These are phyloP conservation scores for Yarrowia alimentaria DNA, from an alignment of 805 yeast genomes.

Conservation along the genomic window DNA sequence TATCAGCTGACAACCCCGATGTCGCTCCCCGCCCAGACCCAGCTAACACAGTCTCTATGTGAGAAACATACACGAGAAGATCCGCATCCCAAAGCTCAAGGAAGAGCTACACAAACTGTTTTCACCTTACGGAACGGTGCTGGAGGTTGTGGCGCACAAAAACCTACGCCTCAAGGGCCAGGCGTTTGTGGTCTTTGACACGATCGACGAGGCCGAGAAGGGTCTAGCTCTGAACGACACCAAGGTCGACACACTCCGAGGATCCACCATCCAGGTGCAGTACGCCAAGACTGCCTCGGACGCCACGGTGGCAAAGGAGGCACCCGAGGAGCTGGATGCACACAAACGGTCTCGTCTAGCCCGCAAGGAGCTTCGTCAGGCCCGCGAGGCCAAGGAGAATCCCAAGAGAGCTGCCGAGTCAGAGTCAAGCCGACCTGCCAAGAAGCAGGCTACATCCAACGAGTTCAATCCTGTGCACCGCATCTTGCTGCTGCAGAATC, in stretches of 20 bases:
- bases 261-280: constrained; percentile 49
- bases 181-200: constrained; percentile 66
- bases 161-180: constrained; percentile 75
- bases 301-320: constrained; percentile 44
- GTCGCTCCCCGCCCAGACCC: neutral
- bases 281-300: constrained; percentile 53
- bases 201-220: constrained; percentile 44
- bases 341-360: constrained; percentile 34
- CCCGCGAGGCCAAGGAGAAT: too few relatives aligned
- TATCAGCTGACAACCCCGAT: too few relatives aligned
- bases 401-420: too few relatives aligned
- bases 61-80: constrained; percentile 69
- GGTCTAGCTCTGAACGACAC: constrained; percentile 49
- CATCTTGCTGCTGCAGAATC: constrained; percentile 61
- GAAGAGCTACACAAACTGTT: constrained; percentile 43
- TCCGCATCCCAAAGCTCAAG: constrained; percentile 53
- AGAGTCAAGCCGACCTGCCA: too few relatives aligned
- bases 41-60: constrained; percentile 48
- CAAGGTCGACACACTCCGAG: constrained; percentile 42
- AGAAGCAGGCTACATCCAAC: constrained; percentile 29
- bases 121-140: constrained; percentile 52
- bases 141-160: constrained; percentile 55
- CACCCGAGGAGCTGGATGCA: constrained; percentile 31
- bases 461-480: constrained; percentile 62
- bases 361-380: constrained; percentile 33